Percentiles rank a stretch among this genome's conserved stretches.
phyloP scores from a whole-genome alignment of 805 yeast genomes.

The Naumovozyma baii region DNA sequence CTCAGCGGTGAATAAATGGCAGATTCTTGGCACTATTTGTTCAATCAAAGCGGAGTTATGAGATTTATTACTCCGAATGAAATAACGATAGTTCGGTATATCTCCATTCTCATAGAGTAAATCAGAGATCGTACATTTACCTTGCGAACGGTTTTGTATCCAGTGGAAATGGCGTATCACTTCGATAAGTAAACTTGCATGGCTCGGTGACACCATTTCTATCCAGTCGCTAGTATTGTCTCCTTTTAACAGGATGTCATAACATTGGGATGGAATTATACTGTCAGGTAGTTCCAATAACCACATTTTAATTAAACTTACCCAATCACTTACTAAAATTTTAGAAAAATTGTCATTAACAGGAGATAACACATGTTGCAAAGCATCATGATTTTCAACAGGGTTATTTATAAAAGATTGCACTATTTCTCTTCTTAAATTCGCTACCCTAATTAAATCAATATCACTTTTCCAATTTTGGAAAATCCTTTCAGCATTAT shows the following conservation, averaged over 20 bases:
- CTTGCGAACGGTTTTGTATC: neutral
- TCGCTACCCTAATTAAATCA: slow-evolving; percentile 8
- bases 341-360: neutral
- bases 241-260: slow-evolving; percentile 1
- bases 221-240: slow-evolving; percentile 2
- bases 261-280: slow-evolving; percentile 20
- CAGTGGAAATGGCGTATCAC: slow-evolving; percentile 4
- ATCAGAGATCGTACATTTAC: neutral
- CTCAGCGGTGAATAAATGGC: neutral
- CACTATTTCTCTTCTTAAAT: slow-evolving; percentile 10
- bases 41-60: neutral
- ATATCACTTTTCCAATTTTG: slow-evolving; percentile 10
- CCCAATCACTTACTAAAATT: slow-evolving; percentile 11
- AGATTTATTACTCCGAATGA: slow-evolving; percentile 3
- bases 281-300: slow-evolving; percentile 54
- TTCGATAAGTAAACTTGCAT: slow-evolving; percentile 4
- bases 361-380: neutral
- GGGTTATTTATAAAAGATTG: slow-evolving; percentile 3
- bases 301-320: slow-evolving; percentile 42
- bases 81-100: slow-evolving; percentile 9
- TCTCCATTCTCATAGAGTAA: slow-evolving; percentile 2
- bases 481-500: slow-evolving; percentile 1
- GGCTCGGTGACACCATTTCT: slow-evolving; percentile 4
- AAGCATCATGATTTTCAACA: neutral
- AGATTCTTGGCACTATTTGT: neutral